Base-by-base conservation (phyloP, 805 yeast genomes). In the Lachancea thermotolerans region DNA sequence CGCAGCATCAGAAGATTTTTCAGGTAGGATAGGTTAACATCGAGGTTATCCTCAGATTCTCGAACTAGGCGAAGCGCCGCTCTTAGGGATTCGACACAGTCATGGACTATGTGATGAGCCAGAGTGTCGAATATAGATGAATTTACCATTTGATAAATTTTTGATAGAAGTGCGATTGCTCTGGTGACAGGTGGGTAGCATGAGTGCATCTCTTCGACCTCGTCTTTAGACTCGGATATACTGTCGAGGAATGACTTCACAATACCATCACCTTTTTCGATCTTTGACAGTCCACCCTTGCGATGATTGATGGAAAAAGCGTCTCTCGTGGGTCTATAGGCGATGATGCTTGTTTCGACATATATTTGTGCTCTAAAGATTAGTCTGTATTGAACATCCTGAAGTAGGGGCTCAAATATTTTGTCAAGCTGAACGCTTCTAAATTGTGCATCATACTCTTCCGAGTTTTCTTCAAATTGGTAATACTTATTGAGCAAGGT, bases 41-140 rank as follows among this genome's bases (percentile, higher is more conserved):
- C 90, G 10, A 70, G 48, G 2, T 51, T 49, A 36, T 51, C 55
- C 2, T 68, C 54, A 0, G 52, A 72, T 54, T 31, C 62, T 53
- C 6, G 78, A 72, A 48, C 58, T 18, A 76, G 55, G 3, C 70
- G 66, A 51, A 74, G 74, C 10, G 84, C 82, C 12, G 68, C 64
- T 45, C 75, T 74, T 53, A 88, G 64, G 6, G 93, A 78, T 12
- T 67, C 56, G 32, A 88, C 75, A 54, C 93, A 82, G 37, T 83
- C 75, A 58, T 86, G 96, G 3, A 91, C 85, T 42, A 88, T 81
- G 46, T 84, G 79, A 60, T 88, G 95, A 0, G 96, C 95, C 51
- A 90, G 66, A 57, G 87, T 95, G 60, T 88, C 95, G 66, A 90
- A 91, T 1, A 88, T 85, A 10, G 74, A 67, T 2, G 90, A 79